A percentile compares a stretch with the other conserved stretches of the same genome.
phyloP scores from a whole-genome alignment of 306 rosid species.

The Corylus avellana region DNA sequence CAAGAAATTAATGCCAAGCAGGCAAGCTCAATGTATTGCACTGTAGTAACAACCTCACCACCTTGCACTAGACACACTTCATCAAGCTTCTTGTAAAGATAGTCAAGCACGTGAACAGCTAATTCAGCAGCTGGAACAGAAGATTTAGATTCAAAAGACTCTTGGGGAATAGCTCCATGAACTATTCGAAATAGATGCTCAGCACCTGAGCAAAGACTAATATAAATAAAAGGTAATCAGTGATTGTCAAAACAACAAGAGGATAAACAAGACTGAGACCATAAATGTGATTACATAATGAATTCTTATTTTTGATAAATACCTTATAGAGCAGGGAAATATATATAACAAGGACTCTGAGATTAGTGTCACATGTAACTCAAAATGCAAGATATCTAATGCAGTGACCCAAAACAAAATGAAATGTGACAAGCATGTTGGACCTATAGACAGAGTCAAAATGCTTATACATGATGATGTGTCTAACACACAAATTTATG shows the following conservation, averaged over 20 bases:
- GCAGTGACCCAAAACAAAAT: not conserved
- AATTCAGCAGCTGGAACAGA: constrained; percentile 76
- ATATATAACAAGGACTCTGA: not conserved
- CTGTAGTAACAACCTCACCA: constrained; percentile 80
- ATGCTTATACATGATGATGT: not conserved
- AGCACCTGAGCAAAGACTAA: constrained; percentile 91
- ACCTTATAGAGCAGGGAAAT: not conserved
- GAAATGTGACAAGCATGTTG: not conserved
- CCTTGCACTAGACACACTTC: constrained; percentile 87
- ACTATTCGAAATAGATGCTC: constrained; percentile 70
- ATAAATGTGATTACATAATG: not conserved
- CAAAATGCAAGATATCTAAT: not conserved
- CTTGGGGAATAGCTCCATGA: constrained; percentile 67
- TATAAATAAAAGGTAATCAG: constrained; percentile 56
- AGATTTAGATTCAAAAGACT: constrained; percentile 54
- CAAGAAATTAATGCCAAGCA: constrained; percentile 17
- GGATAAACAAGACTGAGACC: constrained; percentile 10
- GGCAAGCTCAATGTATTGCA: constrained; percentile 26
- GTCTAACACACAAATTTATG: not conserved
- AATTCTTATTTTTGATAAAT: not conserved
- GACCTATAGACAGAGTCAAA: not conserved
- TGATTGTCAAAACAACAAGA: constrained; percentile 19
- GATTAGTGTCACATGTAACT: not conserved
- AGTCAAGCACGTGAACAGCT: constrained; percentile 77
- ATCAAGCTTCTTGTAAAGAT: constrained; percentile 79